Evolutionary conservation across 2,329 filamentous ascomycete species (phyloP), one percentile per base, ranked within the genome.

Genomic region (Aspergillus hiratsukae): DNA sequence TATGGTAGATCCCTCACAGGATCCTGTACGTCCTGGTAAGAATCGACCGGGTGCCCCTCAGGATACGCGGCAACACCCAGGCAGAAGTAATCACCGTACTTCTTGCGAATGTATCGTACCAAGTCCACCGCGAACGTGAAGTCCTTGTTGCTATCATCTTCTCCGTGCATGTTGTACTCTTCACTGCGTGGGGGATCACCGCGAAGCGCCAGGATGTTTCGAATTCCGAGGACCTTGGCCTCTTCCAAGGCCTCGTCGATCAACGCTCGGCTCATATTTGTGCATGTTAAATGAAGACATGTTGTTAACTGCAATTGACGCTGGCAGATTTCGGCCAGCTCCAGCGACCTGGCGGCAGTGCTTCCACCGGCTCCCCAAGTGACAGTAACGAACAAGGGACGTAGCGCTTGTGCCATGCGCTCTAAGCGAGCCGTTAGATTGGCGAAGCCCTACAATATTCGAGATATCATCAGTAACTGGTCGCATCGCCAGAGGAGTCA

Each of bases 311-410:
- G 90, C 54, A 97, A 78, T 75, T 96, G 91, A 59, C 91, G 83
- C 78, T 97, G 94, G 74, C 92, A 97, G 67, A 97, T 85, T 77
- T 97, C 93, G 48, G 94, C 94, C 61, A 99, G 83, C 75, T 97
- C 91, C 58, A 99, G 85, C 31, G 91, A 96, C 77, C 96, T 96
- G 56, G 84, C 83, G 4, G 91, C 88, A 0, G 94, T 99, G 62
- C 89, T 95, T 52, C 94, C 94, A 58, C 94, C 94, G 27, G 94
- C 94, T 52, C 94, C 94, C 94, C 94, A 99, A 52, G 94, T 99
- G 52, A 99, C 91, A 57, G 92, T 97, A 60, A 99, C 90, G 70
- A 99, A 99, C 48, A 97, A 83, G 46, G 94, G 94, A 14, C 90
- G 88, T 57, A 99, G 81, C 14, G 91, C 92, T 62, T 90, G 86